Evolutionary conservation across 441 rosid species (phyloP), one percentile per base, ranked within the genome.

Genomic region (Isatis lusitanica): DNA sequence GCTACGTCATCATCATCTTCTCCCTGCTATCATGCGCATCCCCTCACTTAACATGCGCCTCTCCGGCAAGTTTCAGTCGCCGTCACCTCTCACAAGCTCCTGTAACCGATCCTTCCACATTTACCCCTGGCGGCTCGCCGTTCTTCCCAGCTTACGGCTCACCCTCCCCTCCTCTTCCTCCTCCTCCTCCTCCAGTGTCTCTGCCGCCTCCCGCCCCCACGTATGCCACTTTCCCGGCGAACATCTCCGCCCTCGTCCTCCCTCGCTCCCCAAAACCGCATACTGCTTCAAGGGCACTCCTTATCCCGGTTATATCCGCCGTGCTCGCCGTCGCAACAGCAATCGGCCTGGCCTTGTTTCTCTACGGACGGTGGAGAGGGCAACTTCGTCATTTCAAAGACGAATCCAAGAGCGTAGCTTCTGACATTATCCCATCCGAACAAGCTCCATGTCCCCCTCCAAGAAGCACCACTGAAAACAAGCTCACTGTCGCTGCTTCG

Each of bases 211-310:
- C 92, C 9, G 85, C 97, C 0, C 66, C 91, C 15, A 46, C 83
- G 3, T 86, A 76, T 47, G 93, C 90, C 10, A 87, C 99, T 33
- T 93, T 93, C 56, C 99, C 99, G 3, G 99, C 97, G 74, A 93
- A 96, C 78, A 90, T 96, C 69, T 91, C 98, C 71, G 89, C 97
- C 7, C 90, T 96, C 16, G 83, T 84, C 71, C 90, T 96, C 68
- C 99, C 99, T 28, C 86, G 81, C 24, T 73, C 96, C 15, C 66
- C 89, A 5, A 53, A 65, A 18, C 66, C 87, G 4, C 81, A 84
- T 21, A 68, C 79, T 64, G 24, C 38, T 53, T 75, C 97, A 53
- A 77, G 46, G 0, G 91, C 90, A 57, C 88, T 85, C 47, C 80
- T 93, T 5, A 78, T 84, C 31, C 79, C 85, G 39, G 82, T 85